These are phyloP conservation scores for Aspergillus sergii DNA, from an alignment of 2,329 filamentous ascomycete genomes.

Conservation along the genomic window DNA sequence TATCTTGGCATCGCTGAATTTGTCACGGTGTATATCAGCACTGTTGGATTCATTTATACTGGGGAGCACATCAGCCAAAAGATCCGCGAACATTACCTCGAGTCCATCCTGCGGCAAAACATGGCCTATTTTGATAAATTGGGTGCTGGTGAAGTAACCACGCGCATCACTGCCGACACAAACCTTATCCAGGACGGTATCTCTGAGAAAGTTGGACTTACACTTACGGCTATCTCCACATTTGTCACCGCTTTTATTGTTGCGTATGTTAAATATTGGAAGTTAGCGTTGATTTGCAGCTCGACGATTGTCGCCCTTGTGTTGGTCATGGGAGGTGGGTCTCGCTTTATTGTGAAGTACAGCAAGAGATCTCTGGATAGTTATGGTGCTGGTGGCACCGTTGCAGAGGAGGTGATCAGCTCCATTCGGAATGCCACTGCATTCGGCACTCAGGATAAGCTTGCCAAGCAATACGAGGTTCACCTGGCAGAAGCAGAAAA, in stretches of 20 bases:
- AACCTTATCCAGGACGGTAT: conserved; percentile 93
- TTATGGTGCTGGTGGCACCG: conserved; percentile 81
- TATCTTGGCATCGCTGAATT: conserved; percentile 85
- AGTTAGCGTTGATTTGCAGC: conserved; percentile 82
- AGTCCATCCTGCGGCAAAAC: conserved; percentile 82
- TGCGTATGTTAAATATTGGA: conserved; percentile 89
- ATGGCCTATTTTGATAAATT: conserved; percentile 93
- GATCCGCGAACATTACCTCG: conserved; percentile 80
- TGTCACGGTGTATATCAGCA: conserved; percentile 74
- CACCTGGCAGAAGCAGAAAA: conserved; percentile 74
- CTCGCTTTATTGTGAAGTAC: conserved; percentile 75
- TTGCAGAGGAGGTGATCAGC: conserved; percentile 92
- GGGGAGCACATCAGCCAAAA: conserved; percentile 78
- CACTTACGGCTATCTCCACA: conserved; percentile 73
- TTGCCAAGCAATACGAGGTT: conserved; percentile 81
- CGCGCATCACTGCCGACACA: conserved; percentile 89
- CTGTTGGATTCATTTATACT: conserved; percentile 86
- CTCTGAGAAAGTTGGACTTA: conserved; percentile 83
- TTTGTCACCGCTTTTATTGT: conserved; percentile 90
- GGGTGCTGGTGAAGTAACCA: conserved; percentile 90
- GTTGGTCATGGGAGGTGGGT: conserved; percentile 74
- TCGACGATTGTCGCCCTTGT: conserved; percentile 80
- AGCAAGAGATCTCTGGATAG: conserved; percentile 76
- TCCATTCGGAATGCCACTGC: conserved; percentile 91
- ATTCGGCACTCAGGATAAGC: conserved; percentile 88